Base-by-base conservation (phyloP, 106 monocot species). In the Dioscorea zingiberensis region DNA sequence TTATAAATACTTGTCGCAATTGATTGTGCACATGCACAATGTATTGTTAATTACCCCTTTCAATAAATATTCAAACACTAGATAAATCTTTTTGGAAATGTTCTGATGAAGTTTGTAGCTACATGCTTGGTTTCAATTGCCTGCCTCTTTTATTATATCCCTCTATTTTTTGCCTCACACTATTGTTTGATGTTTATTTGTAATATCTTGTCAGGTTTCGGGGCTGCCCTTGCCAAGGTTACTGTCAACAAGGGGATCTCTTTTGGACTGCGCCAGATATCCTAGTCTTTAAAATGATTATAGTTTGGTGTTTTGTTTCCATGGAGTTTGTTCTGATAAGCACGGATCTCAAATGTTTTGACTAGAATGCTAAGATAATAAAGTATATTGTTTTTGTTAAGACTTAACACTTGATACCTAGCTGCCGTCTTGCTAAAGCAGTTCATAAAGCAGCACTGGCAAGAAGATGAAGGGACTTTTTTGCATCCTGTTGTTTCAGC, bases 221-320 rank as follows among this genome's bases (percentile, higher is more conserved):
- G 91, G 47, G 71, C 77, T 65, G 97, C 97, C 69, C 80, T 97
- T 54, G 74, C 77, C 12, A 88, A 80, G 64, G 72, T 88, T 25
- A 83, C 84, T 21, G 78, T 76, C 56, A 91, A 97, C 76, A 81
- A 79, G 59, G 83, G 88, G 24, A 69, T 88, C 47, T 60, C 85
- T 22, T 92, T 97, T 65, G 97, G 97, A 25, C 69, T 97, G 55
- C 87, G 97, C 1, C 97, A 97, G 77, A 97, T 97, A 97, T 97
- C 97, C 97, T 97, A 57, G 25, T 58, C 55, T 48, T 21, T 48
- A 13, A 58, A 27, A 61, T 62, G 26, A 27, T 17, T 47, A 16
- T 22, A 27, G 45, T 24, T 51, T 18, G 8, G 29, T 27, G 26
- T 70, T 2, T 61, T 26, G 47, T 74, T 18, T 66, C 25, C 29